Evolutionary conservation across 2,329 filamentous ascomycete species (phyloP).

Genomic region (Fusarium liriodendri): DNA sequence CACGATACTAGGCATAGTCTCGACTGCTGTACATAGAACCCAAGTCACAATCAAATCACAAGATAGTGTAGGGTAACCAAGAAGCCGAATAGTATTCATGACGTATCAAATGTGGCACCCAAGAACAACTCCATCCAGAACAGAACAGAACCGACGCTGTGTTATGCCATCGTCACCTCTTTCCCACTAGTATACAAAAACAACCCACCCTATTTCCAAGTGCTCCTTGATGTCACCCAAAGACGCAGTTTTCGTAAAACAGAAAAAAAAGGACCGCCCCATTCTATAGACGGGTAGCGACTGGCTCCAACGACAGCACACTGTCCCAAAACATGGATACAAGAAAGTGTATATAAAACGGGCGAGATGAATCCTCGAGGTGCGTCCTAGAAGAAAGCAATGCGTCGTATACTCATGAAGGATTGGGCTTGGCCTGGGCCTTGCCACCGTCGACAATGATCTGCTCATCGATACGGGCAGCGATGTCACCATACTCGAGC

Average conservation of each 20-base stretch:
- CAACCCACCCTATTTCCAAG: neutral
- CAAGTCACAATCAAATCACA: neutral
- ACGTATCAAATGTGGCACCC: slow-evolving; percentile 13
- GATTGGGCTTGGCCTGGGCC: slow-evolving; percentile 37
- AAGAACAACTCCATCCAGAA: slow-evolving; percentile 29
- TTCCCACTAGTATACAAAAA: slow-evolving; percentile 29
- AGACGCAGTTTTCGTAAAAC: slow-evolving; percentile 14
- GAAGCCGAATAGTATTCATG: slow-evolving; percentile 6
- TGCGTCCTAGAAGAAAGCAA: neutral
- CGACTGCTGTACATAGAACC: neutral
- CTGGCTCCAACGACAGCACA: neutral
- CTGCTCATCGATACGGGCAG: slow-evolving; percentile 69
- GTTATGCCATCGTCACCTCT: slow-evolving; percentile 20
- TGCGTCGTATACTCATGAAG: slow-evolving; percentile 30
- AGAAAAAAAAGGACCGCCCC: slow-evolving; percentile 8
- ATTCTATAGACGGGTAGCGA: slow-evolving; percentile 26
- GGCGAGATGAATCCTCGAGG: neutral
- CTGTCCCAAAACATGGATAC: slow-evolving; percentile 24
- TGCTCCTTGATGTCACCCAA: slow-evolving; percentile 20
- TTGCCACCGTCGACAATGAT: slow-evolving; percentile 74
- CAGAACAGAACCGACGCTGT: slow-evolving; percentile 23
- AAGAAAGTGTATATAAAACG: slow-evolving; percentile 21
- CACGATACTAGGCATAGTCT: neutral
- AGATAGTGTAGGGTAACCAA: neutral
- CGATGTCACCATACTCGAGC: slow-evolving; percentile 73